phyloP scores from a whole-genome alignment of 768 basidiomycete genomes.

The Xerocomus brunneocitrinus region DNA sequence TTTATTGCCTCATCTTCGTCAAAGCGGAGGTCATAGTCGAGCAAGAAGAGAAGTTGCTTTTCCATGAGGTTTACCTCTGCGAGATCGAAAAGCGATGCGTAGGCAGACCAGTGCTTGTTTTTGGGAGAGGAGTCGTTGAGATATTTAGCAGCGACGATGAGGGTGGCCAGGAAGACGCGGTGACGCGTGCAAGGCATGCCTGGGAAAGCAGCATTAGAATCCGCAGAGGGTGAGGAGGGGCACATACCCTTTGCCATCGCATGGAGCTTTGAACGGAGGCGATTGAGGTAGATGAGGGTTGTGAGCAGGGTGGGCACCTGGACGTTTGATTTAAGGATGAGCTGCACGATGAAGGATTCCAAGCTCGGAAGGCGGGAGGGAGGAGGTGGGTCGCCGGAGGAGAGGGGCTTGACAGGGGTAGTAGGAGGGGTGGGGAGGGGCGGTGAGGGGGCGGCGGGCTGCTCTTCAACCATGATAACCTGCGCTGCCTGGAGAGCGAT shows the following conservation, averaged over 20 bases:
- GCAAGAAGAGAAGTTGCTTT: slow-evolving; percentile 85
- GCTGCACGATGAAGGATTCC: slow-evolving; percentile 76
- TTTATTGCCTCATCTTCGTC: slow-evolving; percentile 73
- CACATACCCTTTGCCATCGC: slow-evolving; percentile 76
- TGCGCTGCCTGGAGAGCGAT: slow-evolving; percentile 74
- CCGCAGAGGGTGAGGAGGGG: not conserved
- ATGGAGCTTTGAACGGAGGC: slow-evolving; percentile 76
- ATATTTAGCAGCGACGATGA: slow-evolving; percentile 96
- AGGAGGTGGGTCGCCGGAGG: slow-evolving; percentile 25
- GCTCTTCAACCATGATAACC: slow-evolving; percentile 68
- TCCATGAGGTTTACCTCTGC: slow-evolving; percentile 95
- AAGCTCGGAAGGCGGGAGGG: slow-evolving; percentile 54
- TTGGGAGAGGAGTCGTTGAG: slow-evolving; percentile 95
- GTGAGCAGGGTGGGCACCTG: slow-evolving; percentile 87
- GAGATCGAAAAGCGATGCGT: slow-evolving; percentile 71
- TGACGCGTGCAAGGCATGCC: slow-evolving; percentile 90
- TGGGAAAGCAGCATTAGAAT: slow-evolving; percentile 17
- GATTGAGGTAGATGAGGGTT: slow-evolving; percentile 88
- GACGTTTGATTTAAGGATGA: slow-evolving; percentile 80
- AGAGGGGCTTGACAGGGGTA: slow-evolving; percentile 49
- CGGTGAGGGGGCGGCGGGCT: slow-evolving; percentile 28
- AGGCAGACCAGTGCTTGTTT: slow-evolving; percentile 89
- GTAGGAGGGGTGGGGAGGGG: slow-evolving; percentile 63
- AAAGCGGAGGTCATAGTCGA: slow-evolving; percentile 91
- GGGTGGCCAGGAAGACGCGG: slow-evolving; percentile 90